Conservation (phyloP, 768 basidiomycete species). For the Cystofilobasidium macerans region DNA sequence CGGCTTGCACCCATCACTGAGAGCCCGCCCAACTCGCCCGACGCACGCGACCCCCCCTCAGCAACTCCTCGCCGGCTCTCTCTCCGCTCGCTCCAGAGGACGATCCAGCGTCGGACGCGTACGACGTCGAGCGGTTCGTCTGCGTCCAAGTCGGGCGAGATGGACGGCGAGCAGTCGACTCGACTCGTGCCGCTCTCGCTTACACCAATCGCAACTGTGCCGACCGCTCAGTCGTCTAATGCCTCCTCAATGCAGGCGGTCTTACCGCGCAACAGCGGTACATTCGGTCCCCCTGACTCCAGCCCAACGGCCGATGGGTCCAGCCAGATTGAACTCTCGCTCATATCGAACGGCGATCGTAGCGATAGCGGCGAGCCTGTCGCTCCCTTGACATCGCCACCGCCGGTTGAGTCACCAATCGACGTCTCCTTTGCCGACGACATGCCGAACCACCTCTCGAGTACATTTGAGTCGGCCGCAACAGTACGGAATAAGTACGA, state of each 20-base stretch:
- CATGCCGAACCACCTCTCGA: not conserved
- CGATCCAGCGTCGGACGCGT: not conserved
- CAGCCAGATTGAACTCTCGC: too few relatives aligned
- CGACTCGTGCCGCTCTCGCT: too few relatives aligned
- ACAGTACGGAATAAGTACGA: too few relatives aligned
- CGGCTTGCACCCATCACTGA: slow-evolving; percentile 4
- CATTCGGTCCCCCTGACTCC: not conserved
- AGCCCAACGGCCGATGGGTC: not conserved
- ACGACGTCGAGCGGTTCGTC: not conserved
- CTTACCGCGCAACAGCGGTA: slow-evolving; percentile 3
- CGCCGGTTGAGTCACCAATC: not conserved
- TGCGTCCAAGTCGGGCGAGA: too few relatives aligned
- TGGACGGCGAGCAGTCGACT: too few relatives aligned
- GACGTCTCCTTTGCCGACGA: not conserved
- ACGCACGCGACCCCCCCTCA: not conserved
- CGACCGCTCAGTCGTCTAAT: too few relatives aligned
- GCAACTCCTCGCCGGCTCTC: not conserved
- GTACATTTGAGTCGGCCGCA: too few relatives aligned
- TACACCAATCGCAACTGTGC: too few relatives aligned
- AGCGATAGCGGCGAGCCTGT: too few relatives aligned
- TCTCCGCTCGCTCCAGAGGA: not conserved
- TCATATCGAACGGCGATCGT: too few relatives aligned
- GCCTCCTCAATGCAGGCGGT: too few relatives aligned
- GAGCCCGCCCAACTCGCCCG: not conserved
- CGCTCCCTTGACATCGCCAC: not conserved